Base-by-base conservation (phyloP, 805 yeast genomes). In the Metschnikowia anglica region DNA sequence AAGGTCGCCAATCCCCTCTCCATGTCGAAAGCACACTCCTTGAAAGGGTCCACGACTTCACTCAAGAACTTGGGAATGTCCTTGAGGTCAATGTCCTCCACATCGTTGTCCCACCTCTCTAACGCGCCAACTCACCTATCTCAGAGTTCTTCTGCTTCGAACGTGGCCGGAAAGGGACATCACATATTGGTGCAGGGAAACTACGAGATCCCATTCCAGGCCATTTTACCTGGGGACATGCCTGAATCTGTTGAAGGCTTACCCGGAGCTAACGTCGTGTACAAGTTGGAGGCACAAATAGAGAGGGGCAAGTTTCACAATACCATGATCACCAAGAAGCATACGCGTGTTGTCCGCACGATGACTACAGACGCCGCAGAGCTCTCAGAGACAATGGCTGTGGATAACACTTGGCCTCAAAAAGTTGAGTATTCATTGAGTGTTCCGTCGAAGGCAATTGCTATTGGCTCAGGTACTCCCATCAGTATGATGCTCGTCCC, bases 341-440 rank as follows among this genome's bases (percentile, higher is more conserved):
- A 83, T 55, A 50, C 93, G 2, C 79, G 96, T 47, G 81, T 93
- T 8, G 79, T 93, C 9, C 76, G 99, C 55, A 91, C 98, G 0
- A 66, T 91, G 46, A 81, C 96, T 2, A 78, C 95, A 0, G 98
- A 91, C 61, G 77, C 95, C 1, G 77, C 86, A 3, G 98, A 93
- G 55, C 70, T 89, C 18, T 76, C 95, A 0, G 97, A 91, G 62
- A 88, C 98, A 0, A 86, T 90, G 54, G 87, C 95, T 0, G 95
- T 91, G 24, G 96, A 89, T 58, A 91, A 91, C 60, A 83, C 90
- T 1, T 91, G 98, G 98, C 97, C 98, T 2, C 71, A 81, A 34
- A 93, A 93, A 60, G 88, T 91, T 24, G 97, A 91, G 57, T 91
- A 91, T 61, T 77, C 88, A 2, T 80, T 93, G 46, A 84, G 87